phyloP scores from a whole-genome alignment of 2,329 filamentous ascomycete species.

The Tolypocladium ovalisporum region DNA sequence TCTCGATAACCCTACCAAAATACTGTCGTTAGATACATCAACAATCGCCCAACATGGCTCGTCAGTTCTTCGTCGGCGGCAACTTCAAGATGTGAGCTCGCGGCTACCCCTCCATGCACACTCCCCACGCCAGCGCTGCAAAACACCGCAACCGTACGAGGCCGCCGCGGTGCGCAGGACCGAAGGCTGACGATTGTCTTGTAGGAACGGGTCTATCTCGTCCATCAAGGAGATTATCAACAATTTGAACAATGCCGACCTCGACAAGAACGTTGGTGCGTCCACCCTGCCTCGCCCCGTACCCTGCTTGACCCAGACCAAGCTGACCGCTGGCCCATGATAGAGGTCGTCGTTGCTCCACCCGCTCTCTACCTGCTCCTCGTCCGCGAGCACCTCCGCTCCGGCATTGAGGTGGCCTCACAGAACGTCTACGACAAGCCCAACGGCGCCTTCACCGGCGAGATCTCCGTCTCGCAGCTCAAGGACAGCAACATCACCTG shows the following conservation, averaged over 20 bases:
- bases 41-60: conserved; percentile 60
- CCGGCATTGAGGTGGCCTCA: conserved; percentile 73
- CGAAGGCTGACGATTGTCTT: conserved; percentile 4
- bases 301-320: neutral
- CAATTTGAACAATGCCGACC: conserved; percentile 75
- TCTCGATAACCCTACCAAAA: neutral
- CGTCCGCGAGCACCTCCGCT: conserved; percentile 65
- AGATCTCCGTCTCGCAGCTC: conserved; percentile 87
- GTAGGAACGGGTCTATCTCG: conserved; percentile 85
- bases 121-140: conserved; percentile 8
- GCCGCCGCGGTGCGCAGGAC: neutral
- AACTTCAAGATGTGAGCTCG: conserved; percentile 95
- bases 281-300: conserved; percentile 9
- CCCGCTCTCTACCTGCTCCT: conserved; percentile 84
- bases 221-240: conserved; percentile 85
- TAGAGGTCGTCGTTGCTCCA: conserved; percentile 92
- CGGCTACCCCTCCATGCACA: conserved; percentile 14
- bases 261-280: conserved; percentile 66
- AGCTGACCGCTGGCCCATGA: conserved; percentile 1
- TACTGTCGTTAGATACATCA: neutral
- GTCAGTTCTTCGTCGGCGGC: conserved; percentile 94
- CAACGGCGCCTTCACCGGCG: conserved; percentile 92
- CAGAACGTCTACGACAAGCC: conserved; percentile 98
- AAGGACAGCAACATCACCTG: conserved; percentile 81
- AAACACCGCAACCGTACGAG: conserved; percentile 16